Conservation (phyloP, 805 yeast genomes). For the Ogataea zsoltii region DNA sequence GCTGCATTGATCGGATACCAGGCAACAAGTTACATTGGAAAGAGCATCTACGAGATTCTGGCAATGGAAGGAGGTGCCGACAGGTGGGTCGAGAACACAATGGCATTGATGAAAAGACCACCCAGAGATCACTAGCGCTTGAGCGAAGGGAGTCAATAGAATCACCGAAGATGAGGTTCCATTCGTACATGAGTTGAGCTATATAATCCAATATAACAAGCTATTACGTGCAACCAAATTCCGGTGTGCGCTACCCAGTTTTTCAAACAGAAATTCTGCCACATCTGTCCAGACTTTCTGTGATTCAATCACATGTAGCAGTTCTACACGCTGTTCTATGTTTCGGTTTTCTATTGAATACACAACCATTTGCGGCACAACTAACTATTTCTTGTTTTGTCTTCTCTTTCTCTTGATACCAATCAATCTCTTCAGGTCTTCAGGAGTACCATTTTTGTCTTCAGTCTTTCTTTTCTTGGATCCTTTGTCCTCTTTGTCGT, state of each 20-base stretch:
- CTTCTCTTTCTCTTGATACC: slow-evolving; percentile 70
- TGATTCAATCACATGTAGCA: too few relatives aligned
- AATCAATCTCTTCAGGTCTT: slow-evolving; percentile 61
- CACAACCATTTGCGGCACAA: too few relatives aligned
- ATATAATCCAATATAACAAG: not conserved
- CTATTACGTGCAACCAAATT: too few relatives aligned
- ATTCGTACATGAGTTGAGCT: not conserved
- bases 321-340: too few relatives aligned
- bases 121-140: slow-evolving; percentile 73
- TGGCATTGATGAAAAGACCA: slow-evolving; percentile 65
- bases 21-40: slow-evolving; percentile 26
- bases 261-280: too few relatives aligned
- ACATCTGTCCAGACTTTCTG: too few relatives aligned
- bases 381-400: slow-evolving; percentile 36
- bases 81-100: slow-evolving; percentile 83
- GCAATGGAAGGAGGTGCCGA: slow-evolving; percentile 85
- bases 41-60: slow-evolving; percentile 58
- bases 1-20: slow-evolving; percentile 80
- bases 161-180: too few relatives aligned
- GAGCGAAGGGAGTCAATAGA: too few relatives aligned
- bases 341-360: not conserved
- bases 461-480: slow-evolving; percentile 19
- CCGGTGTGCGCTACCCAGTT: too few relatives aligned
- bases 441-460: slow-evolving; percentile 36
- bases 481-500: not conserved